Percentiles rank a stretch among this genome's conserved stretches.
Evolutionary conservation across 2,329 filamentous ascomycete genomes (phyloP).

Genomic region (Aspergillus cejpii): DNA sequence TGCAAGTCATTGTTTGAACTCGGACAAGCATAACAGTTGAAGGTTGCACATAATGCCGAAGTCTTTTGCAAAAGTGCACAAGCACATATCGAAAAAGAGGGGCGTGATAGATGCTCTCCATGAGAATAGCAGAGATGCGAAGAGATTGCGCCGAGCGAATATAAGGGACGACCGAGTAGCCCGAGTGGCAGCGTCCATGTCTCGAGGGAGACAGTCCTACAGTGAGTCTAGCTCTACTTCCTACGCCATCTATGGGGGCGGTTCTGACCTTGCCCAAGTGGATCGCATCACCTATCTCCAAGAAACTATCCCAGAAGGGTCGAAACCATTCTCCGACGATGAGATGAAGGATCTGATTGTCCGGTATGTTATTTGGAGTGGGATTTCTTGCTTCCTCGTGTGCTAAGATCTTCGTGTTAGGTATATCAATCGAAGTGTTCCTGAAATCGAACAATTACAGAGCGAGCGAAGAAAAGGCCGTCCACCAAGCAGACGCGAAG

Average conservation of each 20-base stretch:
- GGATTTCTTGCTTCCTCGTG: not conserved
- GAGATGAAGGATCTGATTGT: conserved; percentile 49
- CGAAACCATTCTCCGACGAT: conserved; percentile 31
- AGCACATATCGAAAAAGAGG: conserved; percentile 84
- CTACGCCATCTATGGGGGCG: not conserved
- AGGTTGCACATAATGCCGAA: conserved; percentile 56
- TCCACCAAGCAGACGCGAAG: conserved; percentile 69
- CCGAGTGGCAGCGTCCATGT: conserved; percentile 61
- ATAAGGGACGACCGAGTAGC: conserved; percentile 76
- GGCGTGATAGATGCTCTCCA: conserved; percentile 69
- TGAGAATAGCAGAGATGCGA: conserved; percentile 80
- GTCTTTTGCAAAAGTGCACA: conserved; percentile 73
- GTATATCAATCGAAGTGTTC: conserved; percentile 33
- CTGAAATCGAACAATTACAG: conserved; percentile 43
- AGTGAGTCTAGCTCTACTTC: conserved; percentile 41
- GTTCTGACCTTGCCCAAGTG: conserved; percentile 42
- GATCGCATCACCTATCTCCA: conserved; percentile 67
- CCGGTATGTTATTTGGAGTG: conserved; percentile 43
- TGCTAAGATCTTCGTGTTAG: conserved; percentile 14
- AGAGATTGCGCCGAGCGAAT: conserved; percentile 69
- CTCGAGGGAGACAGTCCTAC: conserved; percentile 67
- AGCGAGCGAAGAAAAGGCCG: conserved; percentile 67
- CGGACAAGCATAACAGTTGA: not conserved
- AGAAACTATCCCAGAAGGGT: conserved; percentile 45
- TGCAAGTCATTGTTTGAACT: conserved; percentile 1